These are phyloP conservation scores for Ceratocystis colombiana DNA, from an alignment of 2,329 filamentous ascomycete species.

Conservation along the genomic window DNA sequence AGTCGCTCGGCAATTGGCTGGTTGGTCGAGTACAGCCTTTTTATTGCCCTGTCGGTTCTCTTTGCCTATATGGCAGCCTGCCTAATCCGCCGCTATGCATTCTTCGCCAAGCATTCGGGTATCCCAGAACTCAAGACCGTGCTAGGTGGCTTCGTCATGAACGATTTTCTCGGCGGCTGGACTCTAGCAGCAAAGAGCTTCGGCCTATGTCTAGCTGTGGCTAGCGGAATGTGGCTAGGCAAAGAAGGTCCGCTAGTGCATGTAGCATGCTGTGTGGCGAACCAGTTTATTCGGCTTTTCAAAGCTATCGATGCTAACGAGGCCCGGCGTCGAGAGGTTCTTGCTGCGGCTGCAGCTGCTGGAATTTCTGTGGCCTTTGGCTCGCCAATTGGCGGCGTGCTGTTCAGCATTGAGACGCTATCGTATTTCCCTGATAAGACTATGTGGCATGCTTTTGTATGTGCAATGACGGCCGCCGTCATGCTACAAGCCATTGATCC, in stretches of 20 bases:
- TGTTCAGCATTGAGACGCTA: conserved; percentile 91
- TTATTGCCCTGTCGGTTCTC: conserved; percentile 69
- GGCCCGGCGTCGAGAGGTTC: conserved; percentile 83
- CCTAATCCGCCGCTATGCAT: conserved; percentile 72
- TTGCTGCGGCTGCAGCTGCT: conserved; percentile 84
- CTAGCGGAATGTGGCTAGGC: conserved; percentile 90
- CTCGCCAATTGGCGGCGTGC: conserved; percentile 82
- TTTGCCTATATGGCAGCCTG: conserved; percentile 70
- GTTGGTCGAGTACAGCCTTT: conserved; percentile 80
- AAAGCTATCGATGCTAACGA: conserved; percentile 74
- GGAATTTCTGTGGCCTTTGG: conserved; percentile 93
- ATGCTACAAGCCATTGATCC: conserved; percentile 88
- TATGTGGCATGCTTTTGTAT: conserved; percentile 99
- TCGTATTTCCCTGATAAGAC: conserved; percentile 99
- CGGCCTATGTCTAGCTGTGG: conserved; percentile 79
- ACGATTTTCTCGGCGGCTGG: conserved; percentile 76
- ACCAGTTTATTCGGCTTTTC: conserved; percentile 85
- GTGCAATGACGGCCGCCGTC: conserved; percentile 96
- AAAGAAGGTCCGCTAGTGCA: conserved; percentile 95
- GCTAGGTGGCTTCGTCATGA: conserved; percentile 85
- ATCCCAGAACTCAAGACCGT: conserved; percentile 98
- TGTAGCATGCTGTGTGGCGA: conserved; percentile 92
- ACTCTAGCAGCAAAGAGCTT: conserved; percentile 82
- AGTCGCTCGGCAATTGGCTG: conserved; percentile 58
- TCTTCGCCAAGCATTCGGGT: conserved; percentile 86